Conservation (phyloP, 139 green algal genomes). For the Auxenochlorella pyrenoidosa region DNA sequence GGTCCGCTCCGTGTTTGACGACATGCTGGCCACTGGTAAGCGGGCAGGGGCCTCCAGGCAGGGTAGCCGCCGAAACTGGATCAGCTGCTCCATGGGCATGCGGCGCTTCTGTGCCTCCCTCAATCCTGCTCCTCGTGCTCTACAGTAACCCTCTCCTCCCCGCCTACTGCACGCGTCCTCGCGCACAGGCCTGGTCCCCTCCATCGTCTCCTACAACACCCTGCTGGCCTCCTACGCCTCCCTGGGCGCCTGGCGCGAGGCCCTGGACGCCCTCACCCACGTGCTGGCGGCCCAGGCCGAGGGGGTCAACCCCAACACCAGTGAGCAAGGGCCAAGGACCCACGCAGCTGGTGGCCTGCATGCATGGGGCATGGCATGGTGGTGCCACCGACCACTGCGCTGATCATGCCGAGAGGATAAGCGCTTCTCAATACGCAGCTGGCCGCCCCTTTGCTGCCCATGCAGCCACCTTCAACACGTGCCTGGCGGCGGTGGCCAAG, state of each 20-base stretch:
- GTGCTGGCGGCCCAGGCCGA: conserved; percentile 31
- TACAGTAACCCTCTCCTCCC: neutral
- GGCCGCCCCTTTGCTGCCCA: neutral
- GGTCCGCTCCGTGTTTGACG: conserved; percentile 31
- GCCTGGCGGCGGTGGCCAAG: conserved; percentile 36
- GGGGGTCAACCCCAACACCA: conserved; percentile 31
- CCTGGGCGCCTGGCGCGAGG: conserved; percentile 41
- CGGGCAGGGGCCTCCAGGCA: no score
- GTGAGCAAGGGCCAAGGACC: neutral
- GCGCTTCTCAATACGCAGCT: no score
- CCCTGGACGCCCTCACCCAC: conserved; percentile 34
- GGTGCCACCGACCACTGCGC: no score
- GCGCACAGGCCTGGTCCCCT: neutral
- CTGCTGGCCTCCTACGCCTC: conserved; percentile 31
- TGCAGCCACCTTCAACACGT: conserved; percentile 28
- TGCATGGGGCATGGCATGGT: neutral
- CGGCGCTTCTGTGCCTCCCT: no score
- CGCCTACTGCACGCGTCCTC: no score
- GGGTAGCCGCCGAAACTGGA: no score
- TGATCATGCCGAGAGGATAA: no score
- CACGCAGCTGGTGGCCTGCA: no score
- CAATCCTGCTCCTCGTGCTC: no score
- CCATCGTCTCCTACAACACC: conserved; percentile 41
- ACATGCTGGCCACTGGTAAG: conserved; percentile 22
- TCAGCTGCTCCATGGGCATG: no score